Conservation (phyloP, 208 protist species). For the Leishmania mexicana region DNA sequence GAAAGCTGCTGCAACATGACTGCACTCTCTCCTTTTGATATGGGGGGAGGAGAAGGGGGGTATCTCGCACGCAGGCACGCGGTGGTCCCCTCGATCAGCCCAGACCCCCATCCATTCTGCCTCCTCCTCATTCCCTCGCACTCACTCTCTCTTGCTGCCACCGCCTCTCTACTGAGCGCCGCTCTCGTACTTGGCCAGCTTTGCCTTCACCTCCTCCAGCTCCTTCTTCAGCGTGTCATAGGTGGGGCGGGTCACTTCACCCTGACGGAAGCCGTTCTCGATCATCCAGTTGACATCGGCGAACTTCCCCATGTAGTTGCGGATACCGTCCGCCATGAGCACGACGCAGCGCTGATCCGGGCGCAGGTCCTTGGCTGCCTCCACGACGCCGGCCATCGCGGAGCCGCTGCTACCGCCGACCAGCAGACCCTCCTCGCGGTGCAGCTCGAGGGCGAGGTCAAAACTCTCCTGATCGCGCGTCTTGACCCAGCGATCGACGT, state of each 20-base stretch:
- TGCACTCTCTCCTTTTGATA: neutral
- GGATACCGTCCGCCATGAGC: conserved; percentile 94
- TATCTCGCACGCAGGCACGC: neutral
- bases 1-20: neutral
- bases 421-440: conserved; percentile 95
- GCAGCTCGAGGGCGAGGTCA: conserved; percentile 91
- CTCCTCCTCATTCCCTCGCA: neutral
- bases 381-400: conserved; percentile 87
- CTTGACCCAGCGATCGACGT: conserved; percentile 96
- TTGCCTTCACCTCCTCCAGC: conserved; percentile 56
- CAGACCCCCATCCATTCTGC: neutral
- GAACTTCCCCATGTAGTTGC: conserved; percentile 99
- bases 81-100: neutral
- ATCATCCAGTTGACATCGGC: conserved; percentile 96
- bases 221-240: conserved; percentile 71
- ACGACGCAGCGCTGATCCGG: conserved; percentile 94
- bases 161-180: conserved; percentile 21
- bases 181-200: conserved; percentile 70
- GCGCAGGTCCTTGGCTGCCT: conserved; percentile 92
- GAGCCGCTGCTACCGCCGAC: conserved; percentile 95
- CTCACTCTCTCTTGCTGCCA: neutral
- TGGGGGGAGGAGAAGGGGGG: neutral
- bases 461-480: conserved; percentile 94
- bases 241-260: conserved; percentile 70
- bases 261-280: conserved; percentile 92